Evolutionary conservation across 305 asterid genomes (phyloP).

Genomic region (Rubia tinctorum): DNA sequence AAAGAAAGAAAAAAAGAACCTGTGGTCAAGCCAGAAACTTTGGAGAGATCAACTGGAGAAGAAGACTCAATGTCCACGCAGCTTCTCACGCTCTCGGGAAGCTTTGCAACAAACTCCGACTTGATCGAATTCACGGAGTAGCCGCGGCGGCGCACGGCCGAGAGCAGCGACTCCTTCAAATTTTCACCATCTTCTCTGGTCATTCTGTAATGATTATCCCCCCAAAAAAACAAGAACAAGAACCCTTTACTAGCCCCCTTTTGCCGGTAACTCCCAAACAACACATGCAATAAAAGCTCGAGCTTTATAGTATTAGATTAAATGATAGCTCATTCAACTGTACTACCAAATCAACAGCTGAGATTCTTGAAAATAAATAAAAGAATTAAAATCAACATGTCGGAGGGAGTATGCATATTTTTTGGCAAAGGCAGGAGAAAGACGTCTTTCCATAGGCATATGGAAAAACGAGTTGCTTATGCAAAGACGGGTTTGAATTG

Average conservation of each 20-base stretch:
- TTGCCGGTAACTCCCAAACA: background rate
- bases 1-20: conserved; percentile 29
- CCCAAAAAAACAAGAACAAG: background rate
- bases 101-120: conserved; percentile 48
- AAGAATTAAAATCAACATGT: background rate
- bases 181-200: conserved; percentile 15
- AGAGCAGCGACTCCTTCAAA: conserved; percentile 41
- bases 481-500: too few relatives aligned
- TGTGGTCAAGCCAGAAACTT: conserved; percentile 36
- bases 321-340: background rate
- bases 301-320: background rate
- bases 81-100: conserved; percentile 63
- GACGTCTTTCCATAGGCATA: too few relatives aligned
- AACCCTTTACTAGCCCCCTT: background rate
- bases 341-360: background rate
- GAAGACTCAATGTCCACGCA: conserved; percentile 61
- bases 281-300: background rate
- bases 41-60: conserved; percentile 41
- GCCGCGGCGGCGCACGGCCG: conserved; percentile 45
- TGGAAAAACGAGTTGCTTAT: too few relatives aligned
- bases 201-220: background rate
- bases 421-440: too few relatives aligned
- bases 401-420: background rate
- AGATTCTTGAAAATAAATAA: background rate
- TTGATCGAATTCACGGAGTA: conserved; percentile 62